A percentile compares a stretch with the other conserved stretches of the same genome.
Evolutionary conservation across 805 yeast species (phyloP).

Genomic region (Candida piceae): DNA sequence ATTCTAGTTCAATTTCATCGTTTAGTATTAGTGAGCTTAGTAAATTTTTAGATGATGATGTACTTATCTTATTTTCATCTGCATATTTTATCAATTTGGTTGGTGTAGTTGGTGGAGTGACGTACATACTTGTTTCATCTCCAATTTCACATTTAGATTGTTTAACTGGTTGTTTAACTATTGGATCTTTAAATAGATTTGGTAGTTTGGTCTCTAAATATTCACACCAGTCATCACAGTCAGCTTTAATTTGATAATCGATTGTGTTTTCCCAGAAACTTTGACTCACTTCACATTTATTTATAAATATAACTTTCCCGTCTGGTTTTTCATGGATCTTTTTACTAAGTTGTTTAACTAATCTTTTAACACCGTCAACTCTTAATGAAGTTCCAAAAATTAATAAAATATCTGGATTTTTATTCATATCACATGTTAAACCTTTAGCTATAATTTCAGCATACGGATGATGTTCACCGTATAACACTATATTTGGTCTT

Average conservation of each 20-base stretch:
- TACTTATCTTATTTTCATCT: neutral
- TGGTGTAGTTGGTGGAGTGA: constrained; percentile 22
- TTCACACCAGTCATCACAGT: constrained; percentile 78
- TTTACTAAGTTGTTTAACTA: constrained; percentile 65
- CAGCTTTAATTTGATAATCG: constrained; percentile 75
- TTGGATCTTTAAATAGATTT: constrained; percentile 45
- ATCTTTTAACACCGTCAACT: constrained; percentile 81
- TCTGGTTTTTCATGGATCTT: constrained; percentile 67
- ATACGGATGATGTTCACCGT: constrained; percentile 91
- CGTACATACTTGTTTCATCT: constrained; percentile 14
- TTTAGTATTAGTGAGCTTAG: neutral
- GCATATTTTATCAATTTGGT: constrained; percentile 1
- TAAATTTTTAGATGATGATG: neutral
- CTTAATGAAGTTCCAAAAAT: constrained; percentile 90
- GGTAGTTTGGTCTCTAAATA: constrained; percentile 52
- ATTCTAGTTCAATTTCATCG: constrained; percentile 3
- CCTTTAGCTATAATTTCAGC: constrained; percentile 76
- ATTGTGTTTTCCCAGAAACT: constrained; percentile 65
- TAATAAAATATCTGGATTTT: constrained; percentile 72
- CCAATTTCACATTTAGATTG: no score
- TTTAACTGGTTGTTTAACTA: constrained; percentile 4
- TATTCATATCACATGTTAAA: constrained; percentile 55
- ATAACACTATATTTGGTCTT: constrained; percentile 85
- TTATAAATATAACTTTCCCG: constrained; percentile 74
- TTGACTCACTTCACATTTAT: constrained; percentile 58